These are phyloP conservation scores for Hansenula anomala DNA, from an alignment of 1,139 yeast genomes.

Conservation along the genomic window DNA sequence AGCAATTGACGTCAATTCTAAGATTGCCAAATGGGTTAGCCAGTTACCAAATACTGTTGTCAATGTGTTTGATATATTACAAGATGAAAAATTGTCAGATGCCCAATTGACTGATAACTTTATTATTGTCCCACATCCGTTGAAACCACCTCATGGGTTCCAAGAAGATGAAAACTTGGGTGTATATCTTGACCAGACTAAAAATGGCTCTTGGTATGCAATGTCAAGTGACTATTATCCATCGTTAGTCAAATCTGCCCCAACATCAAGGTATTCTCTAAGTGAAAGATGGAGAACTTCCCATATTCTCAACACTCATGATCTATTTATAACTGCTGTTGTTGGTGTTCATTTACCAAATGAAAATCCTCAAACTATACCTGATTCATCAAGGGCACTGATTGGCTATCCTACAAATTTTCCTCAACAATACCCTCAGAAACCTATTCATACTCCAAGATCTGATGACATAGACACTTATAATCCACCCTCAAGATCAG, in stretches of 20 bases:
- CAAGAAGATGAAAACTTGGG: conserved; percentile 20
- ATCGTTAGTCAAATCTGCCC: conserved; percentile 75
- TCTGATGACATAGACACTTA: conserved; percentile 11
- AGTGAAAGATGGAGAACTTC: conserved; percentile 37
- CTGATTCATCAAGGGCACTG: conserved; percentile 8
- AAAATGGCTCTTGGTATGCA: conserved; percentile 62
- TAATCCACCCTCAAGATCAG: conserved; percentile 15
- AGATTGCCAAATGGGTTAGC: conserved; percentile 78
- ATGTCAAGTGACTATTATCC: conserved; percentile 77
- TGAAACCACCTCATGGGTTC: conserved; percentile 32
- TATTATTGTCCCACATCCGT: conserved; percentile 63
- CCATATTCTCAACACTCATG: conserved; percentile 28
- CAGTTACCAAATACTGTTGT: conserved; percentile 61
- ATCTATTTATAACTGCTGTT: conserved; percentile 30
- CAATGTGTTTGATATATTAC: conserved; percentile 67
- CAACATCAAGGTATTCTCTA: conserved; percentile 54
- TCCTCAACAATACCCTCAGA: conserved; percentile 15
- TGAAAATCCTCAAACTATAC: background rate
- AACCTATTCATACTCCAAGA: conserved; percentile 7
- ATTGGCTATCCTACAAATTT: conserved; percentile 19
- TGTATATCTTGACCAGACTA: conserved; percentile 18
- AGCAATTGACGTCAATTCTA: conserved; percentile 61
- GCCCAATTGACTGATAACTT: conserved; percentile 24
- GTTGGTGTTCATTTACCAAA: conserved; percentile 43
- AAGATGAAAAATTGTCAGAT: conserved; percentile 25